Evolutionary conservation across 768 basidiomycete species (phyloP), one percentile per base, ranked within the genome.

Genomic region (Exidia glandulosa): DNA sequence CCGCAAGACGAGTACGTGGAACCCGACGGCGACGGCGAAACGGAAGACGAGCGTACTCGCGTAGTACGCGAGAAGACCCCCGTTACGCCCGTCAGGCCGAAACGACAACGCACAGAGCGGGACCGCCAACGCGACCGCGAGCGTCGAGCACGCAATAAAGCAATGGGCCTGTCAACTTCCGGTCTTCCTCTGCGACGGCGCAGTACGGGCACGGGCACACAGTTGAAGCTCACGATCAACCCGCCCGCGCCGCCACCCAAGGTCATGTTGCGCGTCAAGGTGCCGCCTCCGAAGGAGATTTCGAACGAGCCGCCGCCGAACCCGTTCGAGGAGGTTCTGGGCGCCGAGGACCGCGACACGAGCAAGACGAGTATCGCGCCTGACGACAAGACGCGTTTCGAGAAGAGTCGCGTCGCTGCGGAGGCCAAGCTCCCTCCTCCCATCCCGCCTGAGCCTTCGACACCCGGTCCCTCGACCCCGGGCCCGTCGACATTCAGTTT

Each of bases 291-390:
- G 32, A 29, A 32, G 27, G 32, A 32, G 48, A 30, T 12, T 30
- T 14, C n/a, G 58, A 85, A 86, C 9, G 85, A 85, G 6, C 74
- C 76, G 30, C 70, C 72, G 12, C 71, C 74, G 47, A 65, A 70
- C n/a, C 76, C 93, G 56, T 97, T 94, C 67, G 94, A 96, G 54
- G 94, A 93, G 25, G 78, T 95, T 41, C 77, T 98, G 34, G 72
- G 71, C 14, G 71, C 77, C 2, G 76, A 76, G 19, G 88, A 95
- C 59, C 81, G 90, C 34, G 90, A 92, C 67, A 85, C 80, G 48
- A 73, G 77, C 25, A 85, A 82, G 68, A 92, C 93, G 7, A 70
- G 70, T 0, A 87, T 94, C 30, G 69, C 72, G 3, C 71, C 73
- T 32, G 64, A 66, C 3, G 93, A 95, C 70, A 84, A 86, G 66